phyloP scores from a whole-genome alignment of 495 filamentous ascomycete genomes.

The Penicillium crystallinum region DNA sequence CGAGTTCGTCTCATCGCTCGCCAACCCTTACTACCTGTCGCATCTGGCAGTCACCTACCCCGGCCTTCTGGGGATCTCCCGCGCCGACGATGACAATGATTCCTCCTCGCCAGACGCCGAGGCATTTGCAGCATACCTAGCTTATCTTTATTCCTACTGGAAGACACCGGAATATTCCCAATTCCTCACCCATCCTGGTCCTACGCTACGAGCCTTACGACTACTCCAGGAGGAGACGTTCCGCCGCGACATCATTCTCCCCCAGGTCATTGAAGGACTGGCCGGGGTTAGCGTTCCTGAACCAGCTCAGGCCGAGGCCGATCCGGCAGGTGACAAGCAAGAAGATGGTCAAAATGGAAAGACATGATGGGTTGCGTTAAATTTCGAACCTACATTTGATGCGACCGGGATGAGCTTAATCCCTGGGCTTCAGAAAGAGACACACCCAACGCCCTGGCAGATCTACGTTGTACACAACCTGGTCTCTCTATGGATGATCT shows the following conservation, averaged over 20 bases:
- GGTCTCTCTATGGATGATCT: neutral
- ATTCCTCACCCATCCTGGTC: slow-evolving; percentile 75
- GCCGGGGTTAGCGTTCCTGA: slow-evolving; percentile 49
- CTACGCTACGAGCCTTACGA: slow-evolving; percentile 76
- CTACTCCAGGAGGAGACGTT: slow-evolving; percentile 80
- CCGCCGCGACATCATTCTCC: slow-evolving; percentile 72
- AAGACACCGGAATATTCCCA: slow-evolving; percentile 74
- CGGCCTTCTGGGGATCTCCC: slow-evolving; percentile 43
- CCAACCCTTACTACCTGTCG: slow-evolving; percentile 78
- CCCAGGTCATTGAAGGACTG: slow-evolving; percentile 62
- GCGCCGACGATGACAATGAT: slow-evolving; percentile 32
- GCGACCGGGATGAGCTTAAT: neutral
- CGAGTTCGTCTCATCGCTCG: slow-evolving; percentile 82
- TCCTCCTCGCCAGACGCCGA: slow-evolving; percentile 50
- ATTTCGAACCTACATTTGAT: slow-evolving; percentile 2
- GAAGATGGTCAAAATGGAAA: slow-evolving; percentile 22
- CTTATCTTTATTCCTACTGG: slow-evolving; percentile 80
- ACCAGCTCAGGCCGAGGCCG: slow-evolving; percentile 14
- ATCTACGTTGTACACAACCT: neutral
- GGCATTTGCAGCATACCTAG: slow-evolving; percentile 73
- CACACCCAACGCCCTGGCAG: neutral
- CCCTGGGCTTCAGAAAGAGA: neutral
- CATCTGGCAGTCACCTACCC: slow-evolving; percentile 64
- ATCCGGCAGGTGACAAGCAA: slow-evolving; percentile 25
- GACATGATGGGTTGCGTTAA: slow-evolving; percentile 19